Percentiles rank a stretch among this genome's conserved stretches.
These are phyloP conservation scores for Beta macrorhiza DNA, from an alignment of 179 eudicot species.

Conservation along the genomic window DNA sequence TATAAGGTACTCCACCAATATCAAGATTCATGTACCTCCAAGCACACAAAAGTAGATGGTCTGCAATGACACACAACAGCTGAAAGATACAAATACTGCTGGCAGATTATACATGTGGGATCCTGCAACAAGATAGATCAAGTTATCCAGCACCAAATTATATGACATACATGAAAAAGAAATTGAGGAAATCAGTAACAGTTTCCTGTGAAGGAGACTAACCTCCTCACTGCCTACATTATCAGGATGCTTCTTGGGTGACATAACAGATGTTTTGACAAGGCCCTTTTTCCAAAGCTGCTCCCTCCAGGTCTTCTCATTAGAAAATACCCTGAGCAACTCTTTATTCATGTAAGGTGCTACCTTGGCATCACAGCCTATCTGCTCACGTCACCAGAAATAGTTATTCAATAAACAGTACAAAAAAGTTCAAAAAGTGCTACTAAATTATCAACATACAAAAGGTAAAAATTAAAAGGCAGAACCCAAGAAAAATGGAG, in stretches of 20 bases:
- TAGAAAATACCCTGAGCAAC: constrained; percentile 60
- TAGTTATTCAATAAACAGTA: background rate
- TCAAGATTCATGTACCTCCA: constrained; percentile 59
- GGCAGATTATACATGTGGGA: constrained; percentile 91
- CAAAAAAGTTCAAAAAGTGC: background rate
- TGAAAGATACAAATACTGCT: constrained; percentile 84
- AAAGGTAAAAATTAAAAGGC: no score
- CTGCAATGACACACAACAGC: constrained; percentile 93
- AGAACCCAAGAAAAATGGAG: no score
- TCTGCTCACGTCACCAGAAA: constrained; percentile 47
- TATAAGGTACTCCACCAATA: background rate
- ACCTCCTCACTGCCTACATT: constrained; percentile 97
- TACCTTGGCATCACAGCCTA: constrained; percentile 62
- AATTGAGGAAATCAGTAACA: background rate
- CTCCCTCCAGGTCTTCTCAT: constrained; percentile 83
- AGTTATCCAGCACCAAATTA: constrained; percentile 8
- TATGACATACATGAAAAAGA: background rate
- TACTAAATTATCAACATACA: no score
- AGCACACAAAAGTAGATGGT: constrained; percentile 75
- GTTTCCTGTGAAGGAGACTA: background rate
- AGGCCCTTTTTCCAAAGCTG: constrained; percentile 88
- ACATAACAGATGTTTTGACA: constrained; percentile 67
- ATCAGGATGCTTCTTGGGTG: constrained; percentile 69
- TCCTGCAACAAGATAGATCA: constrained; percentile 57
- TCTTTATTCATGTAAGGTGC: constrained; percentile 71